Conservation (phyloP, 768 basidiomycete genomes). For the Calocera cornea region DNA sequence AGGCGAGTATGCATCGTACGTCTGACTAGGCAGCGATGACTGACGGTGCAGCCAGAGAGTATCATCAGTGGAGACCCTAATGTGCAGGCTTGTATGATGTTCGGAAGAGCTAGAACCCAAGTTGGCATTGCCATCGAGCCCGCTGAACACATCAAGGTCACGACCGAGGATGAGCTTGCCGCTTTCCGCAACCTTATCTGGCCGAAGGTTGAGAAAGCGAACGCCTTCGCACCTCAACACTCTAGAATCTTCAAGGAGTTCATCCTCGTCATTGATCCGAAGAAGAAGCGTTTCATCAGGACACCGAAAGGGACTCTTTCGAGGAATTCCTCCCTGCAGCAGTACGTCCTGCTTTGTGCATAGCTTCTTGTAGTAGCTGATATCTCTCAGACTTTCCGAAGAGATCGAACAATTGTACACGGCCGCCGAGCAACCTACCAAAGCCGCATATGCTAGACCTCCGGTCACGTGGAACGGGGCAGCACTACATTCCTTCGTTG, state of each 20-base stretch:
- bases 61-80: conserved; percentile 28
- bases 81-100: conserved; percentile 27
- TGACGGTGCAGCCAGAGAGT: conserved; percentile 19
- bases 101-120: conserved; percentile 28
- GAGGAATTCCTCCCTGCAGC: neutral
- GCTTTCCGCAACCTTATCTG: neutral
- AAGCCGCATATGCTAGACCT: neutral
- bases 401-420: neutral
- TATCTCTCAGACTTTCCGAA: neutral
- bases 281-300: neutral
- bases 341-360: neutral
- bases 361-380: too few relatives aligned
- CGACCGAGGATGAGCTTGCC: neutral
- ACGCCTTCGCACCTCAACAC: neutral
- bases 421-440: neutral
- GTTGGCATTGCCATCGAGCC: conserved; percentile 32
- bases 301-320: neutral
- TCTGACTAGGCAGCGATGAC: too few relatives aligned
- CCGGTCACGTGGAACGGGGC: neutral
- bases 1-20: neutral
- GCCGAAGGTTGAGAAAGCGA: neutral
- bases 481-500: neutral
- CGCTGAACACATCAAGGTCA: neutral
- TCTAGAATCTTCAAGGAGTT: conserved; percentile 1
- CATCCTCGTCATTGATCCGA: neutral